Percentiles rank a stretch among this genome's conserved stretches.
phyloP scores from a whole-genome alignment of 2,329 filamentous ascomycete genomes.

The Botryotinia globosa region DNA sequence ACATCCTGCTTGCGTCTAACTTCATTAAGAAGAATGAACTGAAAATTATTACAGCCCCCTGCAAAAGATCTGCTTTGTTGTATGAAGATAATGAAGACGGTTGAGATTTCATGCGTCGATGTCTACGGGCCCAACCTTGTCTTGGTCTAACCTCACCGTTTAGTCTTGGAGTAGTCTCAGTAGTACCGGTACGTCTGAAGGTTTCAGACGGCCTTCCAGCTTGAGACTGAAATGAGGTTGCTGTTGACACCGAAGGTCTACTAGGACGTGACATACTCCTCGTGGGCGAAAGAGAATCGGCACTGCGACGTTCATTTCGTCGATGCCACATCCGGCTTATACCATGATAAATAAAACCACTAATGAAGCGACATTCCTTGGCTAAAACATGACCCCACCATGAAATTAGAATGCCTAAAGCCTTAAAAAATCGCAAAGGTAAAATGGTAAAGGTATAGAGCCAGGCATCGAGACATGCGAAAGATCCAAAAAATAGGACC shows the following conservation, averaged over 20 bases:
- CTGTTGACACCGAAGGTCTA: slow-evolving; percentile 30
- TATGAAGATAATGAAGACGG: slow-evolving; percentile 82
- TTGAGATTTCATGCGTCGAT: slow-evolving; percentile 76
- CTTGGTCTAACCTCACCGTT: slow-evolving; percentile 33
- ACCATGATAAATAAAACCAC: slow-evolving; percentile 75
- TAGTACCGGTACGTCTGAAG: slow-evolving; percentile 19
- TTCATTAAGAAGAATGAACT: slow-evolving; percentile 84
- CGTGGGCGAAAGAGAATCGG: slow-evolving; percentile 30
- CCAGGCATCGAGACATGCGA: slow-evolving; percentile 94
- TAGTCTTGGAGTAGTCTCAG: slow-evolving; percentile 27
- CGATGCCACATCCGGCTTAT: slow-evolving; percentile 72
- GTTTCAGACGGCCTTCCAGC: slow-evolving; percentile 26
- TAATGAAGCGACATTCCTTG: slow-evolving; percentile 70
- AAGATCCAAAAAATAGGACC: slow-evolving; percentile 79
- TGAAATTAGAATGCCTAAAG: slow-evolving; percentile 68
- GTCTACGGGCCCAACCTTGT: slow-evolving; percentile 42
- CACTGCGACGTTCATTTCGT: slow-evolving; percentile 47
- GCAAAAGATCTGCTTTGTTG: slow-evolving; percentile 93
- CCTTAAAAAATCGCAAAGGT: slow-evolving; percentile 81
- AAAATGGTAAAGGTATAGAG: slow-evolving; percentile 95
- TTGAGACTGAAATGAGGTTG: slow-evolving; percentile 32
- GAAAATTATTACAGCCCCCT: slow-evolving; percentile 81
- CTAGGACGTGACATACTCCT: slow-evolving; percentile 34
- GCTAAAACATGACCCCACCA: slow-evolving; percentile 75
- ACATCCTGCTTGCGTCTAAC: slow-evolving; percentile 95